Conservation (phyloP, 1,139 yeast genomes). For the Hyphopichia khmerensis region DNA sequence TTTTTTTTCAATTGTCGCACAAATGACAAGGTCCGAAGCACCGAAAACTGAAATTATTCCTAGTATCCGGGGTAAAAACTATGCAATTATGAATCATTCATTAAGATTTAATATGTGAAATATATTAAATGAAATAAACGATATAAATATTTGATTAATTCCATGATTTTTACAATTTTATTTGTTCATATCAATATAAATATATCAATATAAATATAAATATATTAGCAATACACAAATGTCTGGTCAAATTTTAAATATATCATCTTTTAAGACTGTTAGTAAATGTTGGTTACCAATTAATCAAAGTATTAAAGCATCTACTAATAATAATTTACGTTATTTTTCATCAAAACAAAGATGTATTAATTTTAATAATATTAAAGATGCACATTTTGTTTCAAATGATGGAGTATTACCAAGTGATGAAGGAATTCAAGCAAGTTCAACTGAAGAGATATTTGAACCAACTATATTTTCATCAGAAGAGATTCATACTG, state of each 20-base stretch:
- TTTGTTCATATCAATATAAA: not conserved
- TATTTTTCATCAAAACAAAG: slow-evolving; percentile 42
- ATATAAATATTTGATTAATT: no score
- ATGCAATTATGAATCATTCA: no score
- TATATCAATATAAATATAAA: no score
- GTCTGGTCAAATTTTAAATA: slow-evolving; percentile 33
- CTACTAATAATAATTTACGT: slow-evolving; percentile 12
- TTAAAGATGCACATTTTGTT: slow-evolving; percentile 31
- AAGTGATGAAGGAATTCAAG: slow-evolving; percentile 13
- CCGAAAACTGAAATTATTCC: no score
- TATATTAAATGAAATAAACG: no score
- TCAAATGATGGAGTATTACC: slow-evolving; percentile 37
- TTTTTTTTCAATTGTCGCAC: no score
- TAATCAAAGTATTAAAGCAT: slow-evolving; percentile 9
- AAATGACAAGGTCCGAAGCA: no score
- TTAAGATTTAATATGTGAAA: no score
- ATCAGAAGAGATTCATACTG: slow-evolving; percentile 44
- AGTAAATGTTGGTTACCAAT: slow-evolving; percentile 47
- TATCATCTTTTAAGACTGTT: slow-evolving; percentile 42
- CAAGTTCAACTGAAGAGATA: slow-evolving; percentile 15
- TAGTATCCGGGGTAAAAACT: no score
- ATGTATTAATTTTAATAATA: slow-evolving; percentile 35
- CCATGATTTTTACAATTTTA: no score
- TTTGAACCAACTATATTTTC: slow-evolving; percentile 45
- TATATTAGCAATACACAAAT: slow-evolving; percentile 15